Evolutionary conservation across 2,329 filamentous ascomycete species (phyloP), one percentile per base, ranked within the genome.

Genomic region (Pyrenochaeta sp.): DNA sequence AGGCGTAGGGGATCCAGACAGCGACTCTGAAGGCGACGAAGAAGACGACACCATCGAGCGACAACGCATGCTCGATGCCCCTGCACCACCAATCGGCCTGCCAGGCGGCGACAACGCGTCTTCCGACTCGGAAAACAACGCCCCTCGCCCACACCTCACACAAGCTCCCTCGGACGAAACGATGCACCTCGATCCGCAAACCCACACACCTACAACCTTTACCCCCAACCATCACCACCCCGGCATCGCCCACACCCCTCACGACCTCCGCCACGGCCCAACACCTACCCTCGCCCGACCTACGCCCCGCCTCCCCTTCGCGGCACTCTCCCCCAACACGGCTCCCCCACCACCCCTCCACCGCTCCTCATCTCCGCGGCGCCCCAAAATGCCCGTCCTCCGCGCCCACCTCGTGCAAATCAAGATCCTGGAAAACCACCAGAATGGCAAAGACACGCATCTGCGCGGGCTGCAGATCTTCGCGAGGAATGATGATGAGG

Each of bases 391-490:
- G 89, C 82, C 82, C 68, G 91, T 93, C 1, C 85, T 98, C 19
- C 88, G 93, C 59, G 93, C 91, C 15, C 97, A 94, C 80, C 87
- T 98, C 30, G 84, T 99, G 28, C 93, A 98, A 77, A 89, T 98
- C 72, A 89, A 91, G 66, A 90, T 99, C 48, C 86, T 94, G 50
- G 95, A 98, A 80, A 99, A 99, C 73, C 95, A 99, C 77, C 95
- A 99, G 79, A 99, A 99, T 76, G 95, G 95, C 64, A 99, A 99
- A 77, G 95, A 99, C 76, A 99, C 95, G n/a, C 95, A 99, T 82
- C 85, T 99, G 25, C 86, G 95, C 15, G 94, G 93, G 1, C 86
- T 99, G 77, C 96, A 97, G 80, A 90, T 98, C 9, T 99, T 89
- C 71, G 84, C 86, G 3, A 67, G 74, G 50, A 82, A 84, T 45